Conservation (phyloP, 768 basidiomycete species). For the Xerocomus spinulosus region DNA sequence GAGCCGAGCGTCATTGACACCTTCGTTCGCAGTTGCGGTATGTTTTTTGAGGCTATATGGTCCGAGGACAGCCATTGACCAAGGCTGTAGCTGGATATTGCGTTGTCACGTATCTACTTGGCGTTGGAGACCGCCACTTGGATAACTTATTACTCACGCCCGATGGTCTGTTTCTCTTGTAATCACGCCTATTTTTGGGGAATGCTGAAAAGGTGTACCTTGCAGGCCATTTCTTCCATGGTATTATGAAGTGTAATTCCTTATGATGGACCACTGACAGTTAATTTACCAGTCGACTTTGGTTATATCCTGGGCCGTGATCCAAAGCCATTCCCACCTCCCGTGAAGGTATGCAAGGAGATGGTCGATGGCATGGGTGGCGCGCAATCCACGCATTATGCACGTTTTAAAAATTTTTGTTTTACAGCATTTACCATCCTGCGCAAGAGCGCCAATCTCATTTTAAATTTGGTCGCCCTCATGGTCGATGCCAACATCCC, state of each 20-base stretch:
- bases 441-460: constrained; percentile 94
- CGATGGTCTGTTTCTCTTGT: constrained; percentile 55
- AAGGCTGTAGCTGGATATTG: constrained; percentile 82
- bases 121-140: constrained; percentile 94
- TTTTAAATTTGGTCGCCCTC: constrained; percentile 90
- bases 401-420: constrained; percentile 92
- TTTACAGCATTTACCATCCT: constrained; percentile 98
- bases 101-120: constrained; percentile 92
- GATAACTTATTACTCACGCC: constrained; percentile 92
- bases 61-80: constrained; percentile 10
- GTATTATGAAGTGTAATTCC: constrained; percentile 36
- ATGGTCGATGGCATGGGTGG: constrained; percentile 99
- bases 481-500: constrained; percentile 99
- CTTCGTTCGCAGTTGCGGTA: constrained; percentile 94
- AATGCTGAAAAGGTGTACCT: not conserved
- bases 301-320: constrained; percentile 97
- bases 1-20: constrained; percentile 93
- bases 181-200: not conserved
- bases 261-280: constrained; percentile 6
- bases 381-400: constrained; percentile 89
- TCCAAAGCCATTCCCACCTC: constrained; percentile 95
- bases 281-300: constrained; percentile 72
- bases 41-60: constrained; percentile 27
- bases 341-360: constrained; percentile 97
- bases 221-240: constrained; percentile 92